Base-by-base conservation (phyloP, 192 early-diverging fungal species). In the Coemansia sp. region DNA sequence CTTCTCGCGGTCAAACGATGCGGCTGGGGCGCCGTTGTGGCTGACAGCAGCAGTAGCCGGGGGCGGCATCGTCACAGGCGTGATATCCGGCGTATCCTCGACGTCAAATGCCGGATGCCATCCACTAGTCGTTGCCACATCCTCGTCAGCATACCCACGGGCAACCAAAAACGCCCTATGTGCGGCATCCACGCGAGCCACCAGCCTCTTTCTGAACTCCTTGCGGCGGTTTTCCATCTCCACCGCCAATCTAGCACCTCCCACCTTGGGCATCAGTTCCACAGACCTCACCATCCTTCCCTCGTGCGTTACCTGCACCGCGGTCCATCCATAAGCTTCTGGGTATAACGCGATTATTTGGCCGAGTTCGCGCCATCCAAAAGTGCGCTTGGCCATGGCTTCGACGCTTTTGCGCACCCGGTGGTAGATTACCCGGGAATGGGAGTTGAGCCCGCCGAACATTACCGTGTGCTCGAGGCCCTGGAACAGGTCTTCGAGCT, bases 271-370 rank as follows among this genome's bases (percentile, higher is more conserved):
- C 36, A 33, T 66, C 61, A 87, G 53, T 36, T 66, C 58, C 2
- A 81, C 72, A 48, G 86, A 87, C n/a, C 51, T 28, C 8, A 85
- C 74, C 2, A 61, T 62, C 2, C 76, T 60, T 11, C 83, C 86
- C 1, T 61, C 53, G 18, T 72, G 48, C 5, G 64, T 39, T 63
- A 14, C 37, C 17, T 14, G 75, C 48, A 33, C 82, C 72, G 34
- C 51, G 61, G 55, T 68, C 66, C 7, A 28, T 28, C 33, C 61
- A 67, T 88, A 90, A 7, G 84, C 65, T 17, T 84, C 84, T 5
- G 87, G 87, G 51, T 74, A 87, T 2, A 90, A 61, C 1, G 81
- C 72, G 2, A 82, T 62, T 37, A 90, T 85, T 69, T 88, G 86
- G 20, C 75, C 86, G 54, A 90, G 68, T 58, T 86, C 74, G 14